A percentile compares a stretch with the other conserved stretches of the same genome.
Conservation (phyloP, 345 rosid genomes). For the Cardamine chenopodiifolia region DNA sequence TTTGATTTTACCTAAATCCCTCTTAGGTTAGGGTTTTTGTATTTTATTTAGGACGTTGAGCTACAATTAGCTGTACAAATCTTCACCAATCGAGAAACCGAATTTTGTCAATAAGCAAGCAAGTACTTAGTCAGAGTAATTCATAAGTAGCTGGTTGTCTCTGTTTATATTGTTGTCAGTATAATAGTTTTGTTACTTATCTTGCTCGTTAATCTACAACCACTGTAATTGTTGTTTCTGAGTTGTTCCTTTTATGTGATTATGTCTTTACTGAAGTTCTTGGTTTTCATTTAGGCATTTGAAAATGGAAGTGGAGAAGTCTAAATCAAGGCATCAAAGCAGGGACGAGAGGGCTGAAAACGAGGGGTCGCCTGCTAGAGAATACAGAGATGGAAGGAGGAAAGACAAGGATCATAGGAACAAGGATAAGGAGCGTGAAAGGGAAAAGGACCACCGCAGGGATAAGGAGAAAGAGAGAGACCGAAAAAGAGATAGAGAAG, state of each 20-base stretch:
- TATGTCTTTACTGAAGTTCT: slow-evolving; percentile 28
- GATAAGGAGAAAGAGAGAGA: slow-evolving; percentile 49
- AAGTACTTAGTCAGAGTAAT: slow-evolving; percentile 1
- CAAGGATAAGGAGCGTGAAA: slow-evolving; percentile 49
- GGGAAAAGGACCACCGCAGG: slow-evolving; percentile 53
- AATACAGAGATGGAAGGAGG: slow-evolving; percentile 49
- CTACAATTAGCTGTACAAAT: background rate
- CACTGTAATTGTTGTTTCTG: slow-evolving; percentile 11
- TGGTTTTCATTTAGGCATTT: slow-evolving; percentile 16
- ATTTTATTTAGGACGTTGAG: slow-evolving; percentile 12
- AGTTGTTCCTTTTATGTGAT: background rate
- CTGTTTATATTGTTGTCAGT: background rate
- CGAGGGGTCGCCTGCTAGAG: slow-evolving; percentile 40
- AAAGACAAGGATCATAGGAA: slow-evolving; percentile 54
- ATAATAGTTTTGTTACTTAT: background rate
- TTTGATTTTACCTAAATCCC: background rate
- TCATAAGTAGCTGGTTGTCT: background rate
- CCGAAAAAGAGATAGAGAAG: slow-evolving; percentile 47
- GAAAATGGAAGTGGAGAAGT: slow-evolving; percentile 38
- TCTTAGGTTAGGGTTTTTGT: slow-evolving; percentile 25
- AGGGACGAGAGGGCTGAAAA: slow-evolving; percentile 40
- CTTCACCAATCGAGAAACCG: background rate
- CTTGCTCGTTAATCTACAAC: background rate
- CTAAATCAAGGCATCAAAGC: slow-evolving; percentile 41
- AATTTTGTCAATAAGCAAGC: background rate